phyloP scores from a whole-genome alignment of 192 early-diverging fungal species.

The Coemansia sp. region DNA sequence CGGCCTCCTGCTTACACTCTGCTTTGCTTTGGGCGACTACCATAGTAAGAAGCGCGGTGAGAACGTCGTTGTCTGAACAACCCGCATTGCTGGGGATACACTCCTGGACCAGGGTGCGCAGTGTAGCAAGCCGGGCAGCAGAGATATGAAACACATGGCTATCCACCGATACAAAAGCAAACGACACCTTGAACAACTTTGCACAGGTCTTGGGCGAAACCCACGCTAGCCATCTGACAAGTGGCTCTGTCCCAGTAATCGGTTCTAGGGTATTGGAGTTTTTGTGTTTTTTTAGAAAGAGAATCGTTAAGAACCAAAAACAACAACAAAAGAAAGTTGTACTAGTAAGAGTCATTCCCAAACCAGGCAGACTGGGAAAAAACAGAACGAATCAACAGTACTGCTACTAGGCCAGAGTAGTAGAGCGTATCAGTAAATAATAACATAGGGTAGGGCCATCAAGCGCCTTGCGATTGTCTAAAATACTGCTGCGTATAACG shows the following conservation, averaged over 20 bases:
- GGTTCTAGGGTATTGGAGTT: no score
- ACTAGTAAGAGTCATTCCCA: no score
- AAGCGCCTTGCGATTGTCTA: neutral
- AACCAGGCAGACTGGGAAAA: no score
- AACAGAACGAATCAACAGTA: no score
- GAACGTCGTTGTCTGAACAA: neutral
- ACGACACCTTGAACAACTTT: neutral
- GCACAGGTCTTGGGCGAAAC: constrained; percentile 16
- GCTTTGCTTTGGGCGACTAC: neutral
- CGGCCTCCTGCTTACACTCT: neutral
- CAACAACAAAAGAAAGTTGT: no score
- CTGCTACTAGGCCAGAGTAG: no score
- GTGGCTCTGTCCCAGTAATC: neutral
- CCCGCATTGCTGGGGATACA: neutral
- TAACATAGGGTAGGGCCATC: neutral
- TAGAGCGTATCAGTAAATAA: no score
- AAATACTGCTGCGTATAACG: neutral
- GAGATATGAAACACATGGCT: constrained; percentile 19
- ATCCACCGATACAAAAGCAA: neutral
- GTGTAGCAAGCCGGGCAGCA: neutral
- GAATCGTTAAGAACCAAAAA: no score
- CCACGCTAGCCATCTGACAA: constrained; percentile 9
- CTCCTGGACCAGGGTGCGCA: neutral
- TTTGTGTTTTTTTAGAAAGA: no score
- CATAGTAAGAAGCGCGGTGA: neutral